Conservation (phyloP, 2,329 filamentous ascomycete genomes). For the Fusarium nematophilum region DNA sequence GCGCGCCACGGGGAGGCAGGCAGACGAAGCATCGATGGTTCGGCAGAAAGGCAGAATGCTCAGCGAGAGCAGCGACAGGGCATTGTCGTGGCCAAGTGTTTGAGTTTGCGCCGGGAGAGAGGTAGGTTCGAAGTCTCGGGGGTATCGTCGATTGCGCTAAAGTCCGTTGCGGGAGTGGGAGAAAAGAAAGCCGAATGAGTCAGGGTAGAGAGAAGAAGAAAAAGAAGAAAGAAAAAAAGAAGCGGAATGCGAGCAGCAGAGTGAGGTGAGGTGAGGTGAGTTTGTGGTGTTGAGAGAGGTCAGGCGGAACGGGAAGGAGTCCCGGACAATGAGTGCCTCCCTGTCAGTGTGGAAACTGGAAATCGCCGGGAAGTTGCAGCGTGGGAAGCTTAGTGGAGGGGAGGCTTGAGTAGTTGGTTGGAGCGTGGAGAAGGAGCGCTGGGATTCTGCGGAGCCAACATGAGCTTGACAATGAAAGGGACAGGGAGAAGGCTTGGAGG, state of each 20-base stretch:
- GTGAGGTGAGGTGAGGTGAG: constrained; percentile 15
- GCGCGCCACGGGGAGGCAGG: constrained; percentile 36
- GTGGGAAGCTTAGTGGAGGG: constrained; percentile 28
- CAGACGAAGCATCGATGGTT: constrained; percentile 40
- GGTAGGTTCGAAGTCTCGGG: constrained; percentile 18
- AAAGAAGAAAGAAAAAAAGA: background rate
- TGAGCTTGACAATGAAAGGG: constrained; percentile 15
- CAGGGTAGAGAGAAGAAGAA: constrained; percentile 1
- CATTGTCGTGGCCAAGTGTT: constrained; percentile 35
- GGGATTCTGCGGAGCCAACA: constrained; percentile 31
- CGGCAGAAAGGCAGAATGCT: constrained; percentile 27
- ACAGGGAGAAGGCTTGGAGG: background rate
- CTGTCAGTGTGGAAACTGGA: constrained; percentile 33
- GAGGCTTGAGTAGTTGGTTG: constrained; percentile 13
- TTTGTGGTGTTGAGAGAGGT: constrained; percentile 36
- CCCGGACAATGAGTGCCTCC: constrained; percentile 31
- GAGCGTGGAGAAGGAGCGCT: constrained; percentile 33
- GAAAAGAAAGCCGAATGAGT: too few relatives aligned
- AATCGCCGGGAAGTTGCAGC: constrained; percentile 34
- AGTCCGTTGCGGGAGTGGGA: constrained; percentile 12
- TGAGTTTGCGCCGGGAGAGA: constrained; percentile 13
- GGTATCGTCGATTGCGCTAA: constrained; percentile 25
- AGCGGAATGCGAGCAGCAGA: constrained; percentile 1
- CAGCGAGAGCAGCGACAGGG: constrained; percentile 28
- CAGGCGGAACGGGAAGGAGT: constrained; percentile 35